phyloP scores from a whole-genome alignment of 108 stramenopile species.

The Hondaea fermentalgiana region DNA sequence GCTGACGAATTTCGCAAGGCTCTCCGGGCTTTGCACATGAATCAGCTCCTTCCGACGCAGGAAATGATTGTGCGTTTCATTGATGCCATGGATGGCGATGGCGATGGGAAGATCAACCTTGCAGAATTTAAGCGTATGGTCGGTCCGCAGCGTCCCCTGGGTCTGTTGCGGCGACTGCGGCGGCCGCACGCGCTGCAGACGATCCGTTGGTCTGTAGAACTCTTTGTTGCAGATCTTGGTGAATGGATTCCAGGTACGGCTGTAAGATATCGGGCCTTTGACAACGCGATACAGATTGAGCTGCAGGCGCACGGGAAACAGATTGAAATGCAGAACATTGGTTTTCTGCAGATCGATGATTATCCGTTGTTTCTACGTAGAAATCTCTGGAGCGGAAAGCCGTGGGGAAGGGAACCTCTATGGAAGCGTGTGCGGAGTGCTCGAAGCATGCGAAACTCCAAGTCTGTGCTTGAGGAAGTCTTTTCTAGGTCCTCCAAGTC shows the following conservation, averaged over 20 bases:
- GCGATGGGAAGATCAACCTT: neutral
- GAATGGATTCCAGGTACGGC: neutral
- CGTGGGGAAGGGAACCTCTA: neutral
- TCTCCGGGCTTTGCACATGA: neutral
- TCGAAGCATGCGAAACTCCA: neutral
- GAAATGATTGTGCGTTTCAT: neutral
- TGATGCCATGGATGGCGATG: neutral
- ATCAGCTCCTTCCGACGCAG: neutral
- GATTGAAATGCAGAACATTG: neutral
- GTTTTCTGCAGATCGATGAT: neutral
- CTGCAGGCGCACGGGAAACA: neutral
- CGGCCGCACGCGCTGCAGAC: neutral
- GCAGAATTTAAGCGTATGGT: neutral
- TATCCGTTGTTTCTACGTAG: neutral
- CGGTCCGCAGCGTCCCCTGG: neutral
- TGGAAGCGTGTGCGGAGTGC: neutral
- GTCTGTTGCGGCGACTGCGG: neutral
- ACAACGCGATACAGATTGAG: neutral
- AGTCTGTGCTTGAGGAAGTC: neutral
- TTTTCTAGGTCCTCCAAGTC: neutral
- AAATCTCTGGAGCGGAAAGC: constrained; percentile 15
- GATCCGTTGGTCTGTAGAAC: neutral
- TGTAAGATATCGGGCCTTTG: neutral
- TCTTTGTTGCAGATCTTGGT: neutral
- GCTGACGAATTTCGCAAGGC: neutral